Evolutionary conservation across 805 yeast species (phyloP).

Genomic region (Lipomyces sp.): DNA sequence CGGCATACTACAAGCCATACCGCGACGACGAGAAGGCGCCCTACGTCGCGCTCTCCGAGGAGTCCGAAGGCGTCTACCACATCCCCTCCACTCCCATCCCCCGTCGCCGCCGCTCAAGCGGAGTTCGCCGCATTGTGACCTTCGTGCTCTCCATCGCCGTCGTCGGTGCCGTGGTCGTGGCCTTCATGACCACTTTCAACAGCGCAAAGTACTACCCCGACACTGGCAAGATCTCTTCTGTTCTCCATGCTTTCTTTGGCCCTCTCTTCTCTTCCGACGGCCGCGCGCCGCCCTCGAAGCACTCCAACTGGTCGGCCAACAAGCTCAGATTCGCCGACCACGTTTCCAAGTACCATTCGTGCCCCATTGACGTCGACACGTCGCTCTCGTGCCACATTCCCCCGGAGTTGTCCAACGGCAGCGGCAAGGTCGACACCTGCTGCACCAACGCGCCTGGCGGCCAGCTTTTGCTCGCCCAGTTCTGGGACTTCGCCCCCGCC

Average conservation of each 20-base stretch:
- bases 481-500: conserved; percentile 84
- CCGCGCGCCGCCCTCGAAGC: background rate
- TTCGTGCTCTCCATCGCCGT: conserved; percentile 5
- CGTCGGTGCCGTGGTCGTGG: conserved; percentile 10
- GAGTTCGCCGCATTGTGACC: background rate
- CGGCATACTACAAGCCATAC: conserved; percentile 4
- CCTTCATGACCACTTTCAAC: conserved; percentile 6
- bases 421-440: conserved; percentile 50
- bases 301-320: background rate
- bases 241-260: conserved; percentile 2
- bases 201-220: no score
- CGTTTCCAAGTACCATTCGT: conserved; percentile 19
- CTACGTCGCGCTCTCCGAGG: background rate
- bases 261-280: background rate
- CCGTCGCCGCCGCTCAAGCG: conserved; percentile 7
- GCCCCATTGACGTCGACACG: conserved; percentile 4
- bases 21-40: conserved; percentile 12
- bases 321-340: background rate
- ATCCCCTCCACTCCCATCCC: conserved; percentile 1
- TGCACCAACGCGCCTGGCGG: conserved; percentile 90
- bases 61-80: conserved; percentile 2
- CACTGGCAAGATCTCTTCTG: background rate
- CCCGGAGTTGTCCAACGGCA: no score
- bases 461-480: conserved; percentile 76
- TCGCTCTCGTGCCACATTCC: conserved; percentile 23